Percentiles rank a stretch among this genome's conserved stretches.
phyloP scores from a whole-genome alignment of 1,284 basidiomycete genomes.

The Moesziomyces antarcticus region DNA sequence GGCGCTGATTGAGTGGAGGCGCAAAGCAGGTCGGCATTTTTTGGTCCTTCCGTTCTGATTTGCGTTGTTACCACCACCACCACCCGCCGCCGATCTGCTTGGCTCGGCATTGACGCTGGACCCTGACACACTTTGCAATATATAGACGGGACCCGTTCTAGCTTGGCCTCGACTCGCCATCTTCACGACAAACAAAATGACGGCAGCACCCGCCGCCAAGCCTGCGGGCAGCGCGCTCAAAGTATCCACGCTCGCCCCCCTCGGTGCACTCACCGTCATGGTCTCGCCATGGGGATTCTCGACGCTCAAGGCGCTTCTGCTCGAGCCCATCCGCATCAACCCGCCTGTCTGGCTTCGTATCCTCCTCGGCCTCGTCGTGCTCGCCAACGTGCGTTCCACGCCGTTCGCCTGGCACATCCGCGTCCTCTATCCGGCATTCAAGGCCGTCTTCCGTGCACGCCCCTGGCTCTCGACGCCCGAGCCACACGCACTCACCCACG shows the following conservation, averaged over 20 bases:
- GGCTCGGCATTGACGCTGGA: no score
- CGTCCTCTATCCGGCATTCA: constrained; percentile 39
- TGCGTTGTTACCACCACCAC: no score
- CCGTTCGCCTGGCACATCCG: constrained; percentile 51
- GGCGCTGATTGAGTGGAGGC: no score
- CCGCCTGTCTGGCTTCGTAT: constrained; percentile 45
- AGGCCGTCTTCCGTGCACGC: constrained; percentile 16
- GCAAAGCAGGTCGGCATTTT: no score
- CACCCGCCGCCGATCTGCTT: no score
- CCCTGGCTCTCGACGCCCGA: constrained; percentile 7
- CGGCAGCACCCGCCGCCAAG: neutral
- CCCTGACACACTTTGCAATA: no score
- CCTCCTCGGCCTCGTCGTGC: constrained; percentile 31
- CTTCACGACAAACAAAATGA: no score
- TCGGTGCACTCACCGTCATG: constrained; percentile 19
- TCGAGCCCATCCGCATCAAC: constrained; percentile 32
- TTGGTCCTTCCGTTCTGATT: no score
- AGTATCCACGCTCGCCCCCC: constrained; percentile 5
- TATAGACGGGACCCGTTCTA: no score
- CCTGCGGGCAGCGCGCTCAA: constrained; percentile 2
- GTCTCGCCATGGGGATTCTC: constrained; percentile 24
- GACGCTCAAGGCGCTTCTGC: constrained; percentile 11
- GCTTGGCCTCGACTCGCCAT: no score
- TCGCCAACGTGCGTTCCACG: constrained; percentile 44
- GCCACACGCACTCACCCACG: constrained; percentile 1